Base-by-base conservation (phyloP, 169 alveolate species). In the Babesia sp. region DNA sequence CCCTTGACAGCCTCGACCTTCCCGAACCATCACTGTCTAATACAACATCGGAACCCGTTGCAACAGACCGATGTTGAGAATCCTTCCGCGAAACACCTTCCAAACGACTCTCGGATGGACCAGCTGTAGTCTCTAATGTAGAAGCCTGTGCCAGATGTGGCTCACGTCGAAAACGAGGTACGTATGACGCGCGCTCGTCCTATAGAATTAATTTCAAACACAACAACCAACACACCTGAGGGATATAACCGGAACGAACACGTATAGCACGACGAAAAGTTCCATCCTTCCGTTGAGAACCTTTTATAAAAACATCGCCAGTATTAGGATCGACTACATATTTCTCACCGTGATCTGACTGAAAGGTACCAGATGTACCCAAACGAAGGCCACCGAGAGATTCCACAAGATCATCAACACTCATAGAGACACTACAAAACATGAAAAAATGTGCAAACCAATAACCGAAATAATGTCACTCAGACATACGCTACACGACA, bases 231-330 rank as follows among this genome's bases (percentile, higher is more conserved):
- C 64, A 44, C 61, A 88, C 93, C 84, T 68, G 91, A 3, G 91
- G 93, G 74, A 82, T 77, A 34, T 88, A 88, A 44, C 90, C 93
- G 6, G 93, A 85, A 33, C 85, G 73, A 1, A 88, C 90, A 39
- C 84, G 83, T 44, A 88, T 88, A 28, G 69, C 83, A 53, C 71
- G 75, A 20, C 93, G 83, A 41, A 56, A 71, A 26, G 86, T 76
- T n/a, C 93, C 93, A 74, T 88, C 93, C 72, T 83, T 72, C 31
- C 93, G 67, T 39, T 67, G 80, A 31, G 91, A 57, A 12, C 90
- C 91, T 42, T 75, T 78, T 33, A 88, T 84, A 59, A 54, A 79
- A 36, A 68, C 85, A n/a, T 69, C 91, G 31, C 87, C 85, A 9
- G 91, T 84, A 37, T 57, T 58, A n/a, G 57, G 61, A 60, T 84